Evolutionary conservation across 352 stramenopile species (phyloP).

Genomic region (Phytophthora fragariaefolia): DNA sequence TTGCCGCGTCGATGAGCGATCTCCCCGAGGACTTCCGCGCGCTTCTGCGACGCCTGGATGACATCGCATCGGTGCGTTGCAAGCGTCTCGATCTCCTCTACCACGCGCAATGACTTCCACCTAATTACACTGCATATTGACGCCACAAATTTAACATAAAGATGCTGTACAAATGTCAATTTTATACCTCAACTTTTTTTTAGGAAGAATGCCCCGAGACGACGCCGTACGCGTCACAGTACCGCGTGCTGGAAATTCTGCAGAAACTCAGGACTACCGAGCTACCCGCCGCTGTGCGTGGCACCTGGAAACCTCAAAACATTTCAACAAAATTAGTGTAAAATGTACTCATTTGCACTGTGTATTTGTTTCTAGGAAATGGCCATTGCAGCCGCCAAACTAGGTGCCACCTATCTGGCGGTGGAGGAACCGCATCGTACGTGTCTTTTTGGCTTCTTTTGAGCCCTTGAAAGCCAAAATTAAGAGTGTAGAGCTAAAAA

Average conservation of each 20-base stretch:
- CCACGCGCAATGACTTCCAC: background rate
- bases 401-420: conserved; percentile 56
- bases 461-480: background rate
- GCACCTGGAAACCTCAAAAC: conserved; percentile 1
- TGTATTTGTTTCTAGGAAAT: conserved; percentile 42
- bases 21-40: conserved; percentile 44
- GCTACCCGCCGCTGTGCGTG: conserved; percentile 39
- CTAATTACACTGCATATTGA: background rate
- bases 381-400: conserved; percentile 33
- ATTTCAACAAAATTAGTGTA: no score
- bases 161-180: background rate
- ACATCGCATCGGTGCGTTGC: conserved; percentile 37
- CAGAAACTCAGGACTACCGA: conserved; percentile 54
- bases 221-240: conserved; percentile 57
- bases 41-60: conserved; percentile 40
- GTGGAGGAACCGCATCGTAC: conserved; percentile 74
- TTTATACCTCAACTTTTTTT: background rate
- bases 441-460: conserved; percentile 5
- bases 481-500: background rate
- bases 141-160: background rate
- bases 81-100: background rate
- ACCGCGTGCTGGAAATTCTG: conserved; percentile 62
- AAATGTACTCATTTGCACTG: no score
- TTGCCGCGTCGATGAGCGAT: no score
- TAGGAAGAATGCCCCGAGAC: conserved; percentile 58